These are phyloP conservation scores for Sclerotinia subarctica DNA, from an alignment of 2,329 filamentous ascomycete genomes.

Conservation along the genomic window DNA sequence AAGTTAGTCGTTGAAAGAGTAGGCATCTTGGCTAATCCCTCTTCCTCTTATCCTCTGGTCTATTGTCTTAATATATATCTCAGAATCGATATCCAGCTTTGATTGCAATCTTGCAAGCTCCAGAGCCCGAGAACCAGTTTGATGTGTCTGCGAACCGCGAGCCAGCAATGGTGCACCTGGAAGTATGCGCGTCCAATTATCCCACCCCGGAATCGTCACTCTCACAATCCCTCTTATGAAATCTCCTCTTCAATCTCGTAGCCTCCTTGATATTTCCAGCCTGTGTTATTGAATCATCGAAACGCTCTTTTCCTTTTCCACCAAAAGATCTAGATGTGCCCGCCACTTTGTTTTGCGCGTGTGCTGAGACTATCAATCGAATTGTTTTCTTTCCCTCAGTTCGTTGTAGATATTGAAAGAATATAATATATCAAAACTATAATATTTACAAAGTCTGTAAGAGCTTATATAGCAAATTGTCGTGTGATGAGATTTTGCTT, in stretches of 20 bases:
- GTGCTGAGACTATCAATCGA: background rate
- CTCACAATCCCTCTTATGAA: background rate
- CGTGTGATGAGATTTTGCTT: background rate
- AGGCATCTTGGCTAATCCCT: conserved; percentile 43
- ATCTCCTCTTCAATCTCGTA: conserved; percentile 4
- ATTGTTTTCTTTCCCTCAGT: background rate
- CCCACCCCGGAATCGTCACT: conserved; percentile 11
- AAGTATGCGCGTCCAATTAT: background rate
- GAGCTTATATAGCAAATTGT: background rate
- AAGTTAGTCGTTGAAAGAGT: conserved; percentile 50
- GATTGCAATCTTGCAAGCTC: background rate
- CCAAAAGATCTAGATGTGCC: background rate
- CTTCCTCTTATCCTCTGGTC: background rate
- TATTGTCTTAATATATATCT: background rate
- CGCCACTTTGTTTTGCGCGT: conserved; percentile 9
- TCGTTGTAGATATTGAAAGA: background rate
- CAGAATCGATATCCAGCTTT: background rate
- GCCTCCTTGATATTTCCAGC: background rate
- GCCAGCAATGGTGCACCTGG: background rate
- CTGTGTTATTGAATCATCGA: conserved; percentile 17
- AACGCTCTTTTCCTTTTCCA: background rate
- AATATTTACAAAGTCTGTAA: too few species aligned
- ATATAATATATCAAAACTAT: background rate
- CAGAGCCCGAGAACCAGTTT: background rate
- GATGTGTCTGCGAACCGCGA: background rate